Conservation (phyloP, 2,329 filamentous ascomycete species). For the Tolypocladium ovalisporum region DNA sequence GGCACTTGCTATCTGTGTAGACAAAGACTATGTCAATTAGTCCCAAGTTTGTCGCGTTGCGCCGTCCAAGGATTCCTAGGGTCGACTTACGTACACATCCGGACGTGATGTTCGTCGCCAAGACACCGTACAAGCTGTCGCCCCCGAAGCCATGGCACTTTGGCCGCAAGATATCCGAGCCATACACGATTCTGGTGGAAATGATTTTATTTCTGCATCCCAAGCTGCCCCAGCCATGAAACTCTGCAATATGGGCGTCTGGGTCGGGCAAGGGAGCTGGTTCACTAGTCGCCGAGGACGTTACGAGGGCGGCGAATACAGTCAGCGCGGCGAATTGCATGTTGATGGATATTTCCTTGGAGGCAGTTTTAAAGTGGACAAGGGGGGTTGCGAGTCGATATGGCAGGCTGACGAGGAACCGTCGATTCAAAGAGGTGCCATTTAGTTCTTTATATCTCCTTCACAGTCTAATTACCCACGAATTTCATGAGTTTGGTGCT, state of each 20-base stretch:
- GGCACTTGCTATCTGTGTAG: not conserved
- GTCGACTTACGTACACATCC: not conserved
- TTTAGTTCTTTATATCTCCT: not conserved
- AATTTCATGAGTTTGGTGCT: not conserved
- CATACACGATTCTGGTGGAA: not conserved
- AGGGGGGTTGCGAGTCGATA: not conserved
- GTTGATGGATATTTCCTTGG: not conserved
- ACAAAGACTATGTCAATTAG: not conserved
- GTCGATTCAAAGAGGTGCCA: not conserved
- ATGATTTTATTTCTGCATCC: not conserved
- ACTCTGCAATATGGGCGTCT: not conserved
- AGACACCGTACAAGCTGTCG: not conserved
- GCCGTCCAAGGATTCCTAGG: not conserved
- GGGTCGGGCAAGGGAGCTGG: not conserved
- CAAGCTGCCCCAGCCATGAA: not conserved
- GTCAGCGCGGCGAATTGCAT: not conserved
- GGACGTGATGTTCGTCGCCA: not conserved
- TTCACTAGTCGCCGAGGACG: not conserved
- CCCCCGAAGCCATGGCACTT: not conserved
- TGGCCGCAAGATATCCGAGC: not conserved
- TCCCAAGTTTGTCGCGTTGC: not conserved
- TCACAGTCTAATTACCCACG: not conserved
- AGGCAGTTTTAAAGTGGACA: not conserved
- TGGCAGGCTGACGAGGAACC: not conserved
- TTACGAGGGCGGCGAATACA: not conserved